Conservation (phyloP, 208 protist genomes). For the Leishmania turanica region DNA sequence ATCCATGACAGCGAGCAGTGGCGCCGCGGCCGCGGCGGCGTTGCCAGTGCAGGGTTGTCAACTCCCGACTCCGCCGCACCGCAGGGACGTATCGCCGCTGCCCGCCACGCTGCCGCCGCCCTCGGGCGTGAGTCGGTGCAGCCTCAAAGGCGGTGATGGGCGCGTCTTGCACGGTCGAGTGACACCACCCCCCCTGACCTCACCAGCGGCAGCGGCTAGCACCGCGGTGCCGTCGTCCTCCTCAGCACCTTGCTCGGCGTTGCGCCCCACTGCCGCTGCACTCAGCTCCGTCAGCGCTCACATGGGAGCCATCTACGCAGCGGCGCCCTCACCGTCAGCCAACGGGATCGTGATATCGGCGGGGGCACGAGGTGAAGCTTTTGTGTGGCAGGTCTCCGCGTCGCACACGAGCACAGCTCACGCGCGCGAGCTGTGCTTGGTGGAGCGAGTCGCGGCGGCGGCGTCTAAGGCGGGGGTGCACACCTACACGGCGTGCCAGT, state of each 20-base stretch:
- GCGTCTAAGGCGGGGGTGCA: neutral
- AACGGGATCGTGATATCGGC: constrained; percentile 52
- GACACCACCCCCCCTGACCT: neutral
- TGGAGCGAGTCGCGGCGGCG: constrained; percentile 26
- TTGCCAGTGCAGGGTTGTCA: neutral
- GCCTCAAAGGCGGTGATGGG: neutral
- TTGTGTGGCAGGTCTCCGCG: constrained; percentile 47
- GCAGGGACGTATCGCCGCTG: constrained; percentile 5
- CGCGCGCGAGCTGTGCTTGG: constrained; percentile 22
- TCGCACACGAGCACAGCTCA: neutral
- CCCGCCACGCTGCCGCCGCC: neutral
- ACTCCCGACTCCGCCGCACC: constrained; percentile 1
- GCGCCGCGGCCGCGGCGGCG: neutral
- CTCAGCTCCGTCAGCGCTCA: constrained; percentile 40
- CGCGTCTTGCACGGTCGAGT: neutral
- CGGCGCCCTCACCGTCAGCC: constrained; percentile 4
- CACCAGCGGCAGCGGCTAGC: neutral
- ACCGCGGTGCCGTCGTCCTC: neutral
- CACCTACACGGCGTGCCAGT: constrained; percentile 36
- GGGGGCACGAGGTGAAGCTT: constrained; percentile 57
- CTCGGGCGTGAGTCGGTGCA: neutral
- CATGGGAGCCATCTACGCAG: constrained; percentile 60
- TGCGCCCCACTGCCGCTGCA: constrained; percentile 42
- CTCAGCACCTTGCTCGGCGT: constrained; percentile 4
- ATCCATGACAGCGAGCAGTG: neutral